Evolutionary conservation across 352 stramenopile genomes (phyloP), one percentile per base, ranked within the genome.

Genomic region (Peronospora tabacina): DNA sequence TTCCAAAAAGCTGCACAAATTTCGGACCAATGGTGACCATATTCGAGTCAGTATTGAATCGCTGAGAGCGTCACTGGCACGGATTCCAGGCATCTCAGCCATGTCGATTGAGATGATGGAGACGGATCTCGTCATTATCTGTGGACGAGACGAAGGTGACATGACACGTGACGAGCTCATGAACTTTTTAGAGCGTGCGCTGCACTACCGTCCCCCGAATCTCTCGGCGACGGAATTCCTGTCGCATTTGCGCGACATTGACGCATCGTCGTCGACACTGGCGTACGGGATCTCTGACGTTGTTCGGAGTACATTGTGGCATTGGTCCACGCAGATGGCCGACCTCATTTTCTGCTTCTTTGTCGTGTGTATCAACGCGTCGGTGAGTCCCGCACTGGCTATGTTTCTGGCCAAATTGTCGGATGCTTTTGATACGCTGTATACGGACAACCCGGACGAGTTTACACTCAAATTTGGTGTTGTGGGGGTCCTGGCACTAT

Each of bases 21-120:
- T 90, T 56, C 75, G 80, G 38, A 72, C 81, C 15, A 88, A 91
- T 36, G 78, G 76, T 29, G 82, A 94, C 66, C 75, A 88, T 52
- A 87, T 94, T 49, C 79, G 78, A 45, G 78, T 94, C 34, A 90
- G 76, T 24, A 94, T 94, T 54, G 78, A 87, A 58, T 92, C 80
- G 40, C 60, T 94, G 10, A 72, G 81, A 7, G 70, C 76, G 10
- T 91, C 83, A 29, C 58, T 94, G 0, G 72, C 77, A 9, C 79
- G 83, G 13, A 92, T 94, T 47, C 83, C 83, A 0, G 78, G 76
- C 29, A 90, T 94, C 51, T 74, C 80, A 32, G 83, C 78, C 50
- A 65, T 90, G 15, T 58, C 82, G 10, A 88, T 94, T 29, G 83
- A 94, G 65, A 88, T 89, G 76, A 91, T 94, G 80, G 83, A 94